These are phyloP conservation scores for Eurotiales sp. DNA, from an alignment of 2,329 filamentous ascomycete species.

Conservation along the genomic window DNA sequence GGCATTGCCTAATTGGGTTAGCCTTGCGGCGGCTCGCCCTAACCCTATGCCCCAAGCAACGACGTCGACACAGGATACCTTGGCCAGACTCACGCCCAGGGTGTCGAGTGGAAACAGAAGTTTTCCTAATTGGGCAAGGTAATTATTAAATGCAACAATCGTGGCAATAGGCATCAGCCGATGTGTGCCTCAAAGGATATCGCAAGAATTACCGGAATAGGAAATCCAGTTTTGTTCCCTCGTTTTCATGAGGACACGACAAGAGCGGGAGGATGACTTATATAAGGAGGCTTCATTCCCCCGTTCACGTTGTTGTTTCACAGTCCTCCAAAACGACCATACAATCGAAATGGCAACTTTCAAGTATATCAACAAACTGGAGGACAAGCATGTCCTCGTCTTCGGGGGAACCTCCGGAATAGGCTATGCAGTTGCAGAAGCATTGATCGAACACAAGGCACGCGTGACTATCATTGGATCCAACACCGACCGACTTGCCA, in stretches of 20 bases:
- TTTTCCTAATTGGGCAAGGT: too few relatives aligned
- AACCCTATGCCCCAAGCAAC: too few relatives aligned
- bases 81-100: too few relatives aligned
- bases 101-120: too few relatives aligned
- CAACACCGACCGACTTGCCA: slow-evolving; percentile 34
- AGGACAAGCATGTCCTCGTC: slow-evolving; percentile 45
- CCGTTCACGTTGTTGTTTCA: background rate
- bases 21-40: background rate
- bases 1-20: background rate
- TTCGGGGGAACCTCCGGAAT: slow-evolving; percentile 53
- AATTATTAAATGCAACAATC: too few relatives aligned
- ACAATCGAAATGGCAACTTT: background rate
- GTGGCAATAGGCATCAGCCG: too few relatives aligned
- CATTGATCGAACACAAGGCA: slow-evolving; percentile 47
- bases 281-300: background rate
- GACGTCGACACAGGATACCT: too few relatives aligned
- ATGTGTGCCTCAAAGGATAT: background rate
- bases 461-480: slow-evolving; percentile 49
- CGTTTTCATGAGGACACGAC: background rate
- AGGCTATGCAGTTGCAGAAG: slow-evolving; percentile 51
- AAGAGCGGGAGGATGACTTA: background rate
- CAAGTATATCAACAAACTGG: slow-evolving; percentile 39
- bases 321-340: background rate
- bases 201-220: slow-evolving; percentile 9
- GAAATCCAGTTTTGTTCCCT: background rate